Conservation (phyloP, 805 yeast species). For the Hyphopichia homilentoma region DNA sequence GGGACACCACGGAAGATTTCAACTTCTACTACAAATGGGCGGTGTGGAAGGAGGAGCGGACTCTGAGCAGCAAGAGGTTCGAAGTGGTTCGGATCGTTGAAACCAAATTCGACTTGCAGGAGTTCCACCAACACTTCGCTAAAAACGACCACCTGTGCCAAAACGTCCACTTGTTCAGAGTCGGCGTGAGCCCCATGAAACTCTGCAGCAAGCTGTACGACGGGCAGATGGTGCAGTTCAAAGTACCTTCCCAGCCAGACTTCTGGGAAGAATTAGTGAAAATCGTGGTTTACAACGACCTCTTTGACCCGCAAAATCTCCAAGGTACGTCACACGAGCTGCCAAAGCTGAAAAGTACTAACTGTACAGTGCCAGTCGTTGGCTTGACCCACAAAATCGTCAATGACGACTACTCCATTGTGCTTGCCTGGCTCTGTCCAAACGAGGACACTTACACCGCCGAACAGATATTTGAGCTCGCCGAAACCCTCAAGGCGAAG, state of each 20-base stretch:
- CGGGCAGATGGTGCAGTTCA: constrained; percentile 15
- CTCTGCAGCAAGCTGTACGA: constrained; percentile 11
- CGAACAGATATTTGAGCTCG: no score
- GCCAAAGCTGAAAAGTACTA: no score
- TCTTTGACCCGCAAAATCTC: constrained; percentile 8
- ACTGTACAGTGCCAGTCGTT: no score
- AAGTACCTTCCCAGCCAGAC: constrained; percentile 9
- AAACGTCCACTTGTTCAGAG: constrained; percentile 13
- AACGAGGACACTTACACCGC: no score
- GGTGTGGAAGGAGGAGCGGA: constrained; percentile 10
- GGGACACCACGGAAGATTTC: constrained; percentile 7
- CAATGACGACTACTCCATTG: no score
- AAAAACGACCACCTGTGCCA: constrained; percentile 2
- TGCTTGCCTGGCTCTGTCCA: no score
- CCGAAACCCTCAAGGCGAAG: no score
- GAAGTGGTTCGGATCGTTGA: constrained; percentile 9
- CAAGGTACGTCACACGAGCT: no score
- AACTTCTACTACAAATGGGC: constrained; percentile 17
- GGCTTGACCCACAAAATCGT: no score
- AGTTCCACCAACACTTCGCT: constrained; percentile 3
- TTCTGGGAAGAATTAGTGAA: constrained; percentile 7
- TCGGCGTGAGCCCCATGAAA: constrained; percentile 9
- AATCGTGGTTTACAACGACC: constrained; percentile 10
- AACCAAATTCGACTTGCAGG: constrained; percentile 9
- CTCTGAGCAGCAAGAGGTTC: no score